Conservation (phyloP, 2,329 filamentous ascomycete genomes). For the Stemphylium beticola region DNA sequence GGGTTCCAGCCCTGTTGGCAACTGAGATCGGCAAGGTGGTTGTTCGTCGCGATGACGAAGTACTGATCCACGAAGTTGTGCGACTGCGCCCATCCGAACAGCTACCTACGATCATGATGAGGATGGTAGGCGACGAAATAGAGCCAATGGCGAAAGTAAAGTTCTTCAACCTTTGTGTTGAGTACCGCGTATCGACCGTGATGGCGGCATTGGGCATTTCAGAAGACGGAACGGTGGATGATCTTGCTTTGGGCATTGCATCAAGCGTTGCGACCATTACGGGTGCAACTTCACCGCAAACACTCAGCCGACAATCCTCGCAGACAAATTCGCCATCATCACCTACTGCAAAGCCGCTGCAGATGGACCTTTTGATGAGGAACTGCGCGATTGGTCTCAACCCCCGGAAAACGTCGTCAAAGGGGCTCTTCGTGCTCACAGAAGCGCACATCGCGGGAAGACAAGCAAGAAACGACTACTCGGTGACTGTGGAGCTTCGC, state of each 20-base stretch:
- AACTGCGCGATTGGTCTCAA: slow-evolving; percentile 87
- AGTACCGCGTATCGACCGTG: slow-evolving; percentile 85
- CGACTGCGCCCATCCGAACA: slow-evolving; percentile 45
- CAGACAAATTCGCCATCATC: slow-evolving; percentile 30
- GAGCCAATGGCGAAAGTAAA: slow-evolving; percentile 90
- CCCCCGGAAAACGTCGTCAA: slow-evolving; percentile 75
- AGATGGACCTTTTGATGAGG: slow-evolving; percentile 75
- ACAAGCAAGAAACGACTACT: slow-evolving; percentile 70
- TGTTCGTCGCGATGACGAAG: slow-evolving; percentile 71
- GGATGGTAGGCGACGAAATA: slow-evolving; percentile 92
- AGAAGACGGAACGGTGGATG: slow-evolving; percentile 66
- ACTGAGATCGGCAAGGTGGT: slow-evolving; percentile 71
- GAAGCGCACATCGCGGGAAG: slow-evolving; percentile 75
- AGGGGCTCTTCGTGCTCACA: slow-evolving; percentile 77
- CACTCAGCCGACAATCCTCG: slow-evolving; percentile 40
- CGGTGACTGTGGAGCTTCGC: slow-evolving; percentile 70
- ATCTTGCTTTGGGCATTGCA: slow-evolving; percentile 76
- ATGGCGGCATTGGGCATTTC: slow-evolving; percentile 78
- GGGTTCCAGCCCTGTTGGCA: slow-evolving; percentile 80
- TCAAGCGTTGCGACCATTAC: slow-evolving; percentile 80
- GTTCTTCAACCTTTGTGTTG: slow-evolving; percentile 80
- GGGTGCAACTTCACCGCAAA: slow-evolving; percentile 63
- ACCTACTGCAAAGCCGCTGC: slow-evolving; percentile 52
- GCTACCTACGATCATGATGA: slow-evolving; percentile 78
- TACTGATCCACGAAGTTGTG: slow-evolving; percentile 71